Evolutionary conservation across 2,329 filamentous ascomycete species (phyloP).

Genomic region (Aspergillus pseudoviridinutans): DNA sequence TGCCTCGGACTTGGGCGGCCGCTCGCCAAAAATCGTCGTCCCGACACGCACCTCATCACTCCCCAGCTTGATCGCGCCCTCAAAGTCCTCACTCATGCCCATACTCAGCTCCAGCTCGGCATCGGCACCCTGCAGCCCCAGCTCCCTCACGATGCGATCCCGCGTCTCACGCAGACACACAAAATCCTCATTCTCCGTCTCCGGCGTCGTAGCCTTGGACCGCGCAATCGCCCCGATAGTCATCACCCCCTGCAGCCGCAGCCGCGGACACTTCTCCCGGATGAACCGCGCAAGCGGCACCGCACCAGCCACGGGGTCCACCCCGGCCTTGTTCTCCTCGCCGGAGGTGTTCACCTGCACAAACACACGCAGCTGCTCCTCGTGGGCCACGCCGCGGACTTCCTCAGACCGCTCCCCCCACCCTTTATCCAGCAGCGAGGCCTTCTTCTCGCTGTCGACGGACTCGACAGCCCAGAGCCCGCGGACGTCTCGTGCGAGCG

Average conservation of each 20-base stretch:
- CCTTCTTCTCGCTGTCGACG: slow-evolving; percentile 85
- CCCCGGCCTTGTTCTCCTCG: slow-evolving; percentile 80
- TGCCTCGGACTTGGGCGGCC: slow-evolving; percentile 75
- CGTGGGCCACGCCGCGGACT: slow-evolving; percentile 30
- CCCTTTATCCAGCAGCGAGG: slow-evolving; percentile 71
- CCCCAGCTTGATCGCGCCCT: slow-evolving; percentile 76
- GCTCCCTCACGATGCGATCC: slow-evolving; percentile 62
- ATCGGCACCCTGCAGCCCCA: slow-evolving; percentile 48
- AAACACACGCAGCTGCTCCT: slow-evolving; percentile 63
- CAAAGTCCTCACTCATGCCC: slow-evolving; percentile 98
- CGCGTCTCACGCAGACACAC: slow-evolving; percentile 62
- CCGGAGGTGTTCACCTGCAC: slow-evolving; percentile 95
- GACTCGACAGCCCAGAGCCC: slow-evolving; percentile 91
- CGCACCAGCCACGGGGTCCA: slow-evolving; percentile 58
- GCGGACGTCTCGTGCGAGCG: slow-evolving; percentile 73
- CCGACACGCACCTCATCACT: slow-evolving; percentile 89
- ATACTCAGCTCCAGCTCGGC: slow-evolving; percentile 83
- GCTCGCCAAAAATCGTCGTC: slow-evolving; percentile 86
- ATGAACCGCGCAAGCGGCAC: slow-evolving; percentile 67
- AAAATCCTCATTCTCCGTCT: slow-evolving; percentile 92
- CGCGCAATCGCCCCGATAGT: slow-evolving; percentile 94
- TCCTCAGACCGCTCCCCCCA: slow-evolving; percentile 53
- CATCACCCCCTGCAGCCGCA: slow-evolving; percentile 82
- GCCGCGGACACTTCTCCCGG: slow-evolving; percentile 63
- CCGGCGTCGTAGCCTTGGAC: slow-evolving; percentile 67